Percentiles rank a stretch among this genome's conserved stretches.
phyloP scores from a whole-genome alignment of 805 yeast genomes.

The Lachancea dasiensis region DNA sequence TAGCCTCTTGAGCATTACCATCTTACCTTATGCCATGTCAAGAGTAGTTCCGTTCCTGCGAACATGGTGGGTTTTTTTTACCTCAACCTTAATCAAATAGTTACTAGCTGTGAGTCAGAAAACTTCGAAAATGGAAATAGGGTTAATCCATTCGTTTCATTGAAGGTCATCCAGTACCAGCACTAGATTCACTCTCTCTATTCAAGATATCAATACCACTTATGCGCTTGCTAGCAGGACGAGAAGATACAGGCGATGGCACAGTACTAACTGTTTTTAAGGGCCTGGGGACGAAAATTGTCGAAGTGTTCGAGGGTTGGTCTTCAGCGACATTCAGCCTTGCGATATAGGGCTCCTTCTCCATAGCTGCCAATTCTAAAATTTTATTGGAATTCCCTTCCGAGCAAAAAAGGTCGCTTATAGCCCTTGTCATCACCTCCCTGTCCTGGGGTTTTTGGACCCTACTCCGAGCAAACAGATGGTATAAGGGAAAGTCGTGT shows the following conservation, averaged over 20 bases:
- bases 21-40: too few relatives aligned
- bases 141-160: too few relatives aligned
- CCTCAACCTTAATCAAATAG: too few relatives aligned
- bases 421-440: not conserved
- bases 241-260: constrained; percentile 3
- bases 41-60: too few relatives aligned
- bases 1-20: too few relatives aligned
- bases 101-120: not conserved
- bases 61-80: too few relatives aligned
- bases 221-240: constrained; percentile 9
- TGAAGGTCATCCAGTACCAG: too few relatives aligned
- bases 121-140: too few relatives aligned
- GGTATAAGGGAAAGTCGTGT: constrained; percentile 7
- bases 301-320: not conserved
- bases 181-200: constrained; percentile 4
- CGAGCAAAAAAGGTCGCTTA: constrained; percentile 1
- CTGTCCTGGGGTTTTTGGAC: constrained; percentile 3
- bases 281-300: constrained; percentile 20
- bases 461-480: constrained; percentile 8
- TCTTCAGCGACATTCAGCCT: not conserved
- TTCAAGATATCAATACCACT: constrained; percentile 10
- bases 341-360: not conserved
- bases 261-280: constrained; percentile 18
- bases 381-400: not conserved
- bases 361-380: not conserved